Base-by-base conservation (phyloP, 2,329 filamentous ascomycete species). In the Botrytis pseudocinerea region DNA sequence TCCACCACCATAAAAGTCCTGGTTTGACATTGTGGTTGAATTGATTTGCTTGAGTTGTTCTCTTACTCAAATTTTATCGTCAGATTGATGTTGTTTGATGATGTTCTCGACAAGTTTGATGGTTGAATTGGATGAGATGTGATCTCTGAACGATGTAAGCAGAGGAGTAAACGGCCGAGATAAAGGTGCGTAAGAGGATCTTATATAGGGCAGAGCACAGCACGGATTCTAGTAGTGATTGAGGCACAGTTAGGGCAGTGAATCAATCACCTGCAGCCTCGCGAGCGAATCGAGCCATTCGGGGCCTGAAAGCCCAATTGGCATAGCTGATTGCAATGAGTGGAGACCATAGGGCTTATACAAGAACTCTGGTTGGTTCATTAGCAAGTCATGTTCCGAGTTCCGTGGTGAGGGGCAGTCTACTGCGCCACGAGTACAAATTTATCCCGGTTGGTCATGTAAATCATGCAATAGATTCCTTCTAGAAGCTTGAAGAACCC, bases 201-300 rank as follows among this genome's bases (percentile, higher is more conserved):
- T 69, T 66, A 66, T 69, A 69, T 69, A 65, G 20, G n/a, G 38
- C n/a, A 46, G 20, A 48, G 59, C 20, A 51, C 35, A 44, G 38
- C 48, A 57, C 38, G 48, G 38, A 57, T 40, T 60, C 40, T 64
- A 16, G 35, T 32, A 42, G 18, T 20, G n/a, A 28, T 8, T 66
- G 64, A 68, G 64, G 64, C 64, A 68, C 48, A 57, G 63, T 51
- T n/a, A 51, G 22, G 63, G 63, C 40, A 64, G 64, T 66, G 64
- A 66, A 68, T 68, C 48, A 57, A 54, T 57, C 51, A 57, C 40
- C 25, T 57, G 48, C 65, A 68, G n/a, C 48, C 46, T 40, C 18
- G 32, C 51, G n/a, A 28, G 14, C 25, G n/a, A 57, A 28, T 28
- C 14, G n/a, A 57, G 51, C 51, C 51, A 54, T 9, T 16, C 48